Conservation (phyloP, 2,329 filamentous ascomycete genomes). For the Helotiales sp. region DNA sequence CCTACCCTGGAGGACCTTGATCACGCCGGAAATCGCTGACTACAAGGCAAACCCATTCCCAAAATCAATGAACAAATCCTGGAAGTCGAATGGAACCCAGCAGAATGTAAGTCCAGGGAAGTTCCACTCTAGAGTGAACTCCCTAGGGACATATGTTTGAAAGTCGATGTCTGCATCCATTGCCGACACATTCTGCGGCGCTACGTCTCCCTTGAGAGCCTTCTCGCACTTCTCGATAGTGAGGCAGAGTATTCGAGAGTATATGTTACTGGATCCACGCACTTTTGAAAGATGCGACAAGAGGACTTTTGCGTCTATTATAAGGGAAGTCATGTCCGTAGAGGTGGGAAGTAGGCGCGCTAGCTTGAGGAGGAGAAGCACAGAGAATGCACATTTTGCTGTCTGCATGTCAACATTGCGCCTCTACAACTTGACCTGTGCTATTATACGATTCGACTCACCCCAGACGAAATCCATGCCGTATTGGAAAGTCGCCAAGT, state of each 20-base stretch:
- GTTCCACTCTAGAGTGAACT: slow-evolving; percentile 59
- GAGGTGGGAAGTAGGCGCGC: slow-evolving; percentile 48
- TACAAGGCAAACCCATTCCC: slow-evolving; percentile 14
- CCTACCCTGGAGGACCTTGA: background rate
- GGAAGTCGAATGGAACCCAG: slow-evolving; percentile 40
- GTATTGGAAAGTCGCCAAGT: slow-evolving; percentile 51
- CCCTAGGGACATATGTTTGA: slow-evolving; percentile 53
- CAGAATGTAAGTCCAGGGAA: slow-evolving; percentile 52
- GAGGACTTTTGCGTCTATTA: slow-evolving; percentile 44
- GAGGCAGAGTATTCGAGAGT: slow-evolving; percentile 48
- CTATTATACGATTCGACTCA: slow-evolving; percentile 1
- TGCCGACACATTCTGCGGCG: background rate
- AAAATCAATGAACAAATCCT: slow-evolving; percentile 24
- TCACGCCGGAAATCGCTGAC: background rate
- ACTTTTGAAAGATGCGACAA: slow-evolving; percentile 42
- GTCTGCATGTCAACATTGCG: background rate
- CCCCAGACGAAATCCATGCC: slow-evolving; percentile 58
- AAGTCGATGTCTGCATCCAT: slow-evolving; percentile 44
- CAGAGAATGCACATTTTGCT: slow-evolving; percentile 58
- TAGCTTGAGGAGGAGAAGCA: slow-evolving; percentile 53
- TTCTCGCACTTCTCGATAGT: slow-evolving; percentile 52
- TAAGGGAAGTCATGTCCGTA: slow-evolving; percentile 35
- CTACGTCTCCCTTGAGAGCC: slow-evolving; percentile 41
- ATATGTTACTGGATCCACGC: slow-evolving; percentile 45
- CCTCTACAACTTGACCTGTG: background rate